Conservation (phyloP, 2,329 filamentous ascomycete species). For the Onygenales sp. region DNA sequence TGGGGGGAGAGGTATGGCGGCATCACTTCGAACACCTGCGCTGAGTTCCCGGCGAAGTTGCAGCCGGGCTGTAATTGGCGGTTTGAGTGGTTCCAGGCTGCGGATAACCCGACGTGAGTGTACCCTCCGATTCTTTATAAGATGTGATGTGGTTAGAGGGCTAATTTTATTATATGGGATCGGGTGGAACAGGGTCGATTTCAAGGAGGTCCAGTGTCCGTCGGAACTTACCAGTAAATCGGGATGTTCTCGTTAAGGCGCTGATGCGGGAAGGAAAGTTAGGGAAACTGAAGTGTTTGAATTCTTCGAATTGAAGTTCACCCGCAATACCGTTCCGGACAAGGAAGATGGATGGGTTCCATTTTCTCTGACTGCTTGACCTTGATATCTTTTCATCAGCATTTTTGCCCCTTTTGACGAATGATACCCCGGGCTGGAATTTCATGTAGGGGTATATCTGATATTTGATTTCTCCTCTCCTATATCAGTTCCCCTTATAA, state of each 20-base stretch:
- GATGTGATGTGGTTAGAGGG: background rate
- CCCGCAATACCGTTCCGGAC: background rate
- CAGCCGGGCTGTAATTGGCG: constrained; percentile 54
- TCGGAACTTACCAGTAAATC: constrained; percentile 38
- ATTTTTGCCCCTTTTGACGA: too few species aligned
- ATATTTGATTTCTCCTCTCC: too few species aligned
- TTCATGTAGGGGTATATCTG: too few species aligned
- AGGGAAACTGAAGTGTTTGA: too few species aligned
- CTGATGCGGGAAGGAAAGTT: too few species aligned
- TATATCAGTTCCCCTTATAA: too few species aligned
- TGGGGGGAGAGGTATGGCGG: constrained; percentile 54
- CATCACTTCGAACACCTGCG: constrained; percentile 42
- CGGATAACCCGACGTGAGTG: constrained; percentile 44
- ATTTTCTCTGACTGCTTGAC: too few species aligned
- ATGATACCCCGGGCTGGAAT: too few species aligned
- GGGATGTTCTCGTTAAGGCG: constrained; percentile 22
- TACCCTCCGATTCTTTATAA: background rate
- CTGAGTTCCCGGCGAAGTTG: constrained; percentile 43
- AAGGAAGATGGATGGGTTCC: background rate
- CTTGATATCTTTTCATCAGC: too few species aligned
- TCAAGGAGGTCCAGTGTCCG: constrained; percentile 46
- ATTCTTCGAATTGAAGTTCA: too few species aligned
- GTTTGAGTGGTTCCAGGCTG: constrained; percentile 54
- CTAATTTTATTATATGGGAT: background rate
- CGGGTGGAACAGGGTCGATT: background rate